Conservation (phyloP, 2,329 filamentous ascomycete genomes). For the Fusarium fujikuroi region DNA sequence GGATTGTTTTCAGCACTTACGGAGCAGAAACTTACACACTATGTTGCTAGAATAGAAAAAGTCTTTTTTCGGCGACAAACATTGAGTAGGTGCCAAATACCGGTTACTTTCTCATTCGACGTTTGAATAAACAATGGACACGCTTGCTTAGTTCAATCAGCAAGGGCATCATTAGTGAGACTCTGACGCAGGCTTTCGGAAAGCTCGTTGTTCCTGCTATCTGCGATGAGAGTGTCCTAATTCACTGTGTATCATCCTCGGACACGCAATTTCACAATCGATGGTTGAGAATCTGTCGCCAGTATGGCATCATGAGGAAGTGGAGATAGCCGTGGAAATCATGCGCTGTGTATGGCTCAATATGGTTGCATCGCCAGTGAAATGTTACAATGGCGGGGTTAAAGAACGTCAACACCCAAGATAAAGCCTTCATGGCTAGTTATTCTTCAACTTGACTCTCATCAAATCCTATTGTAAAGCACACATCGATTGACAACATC, state of each 20-base stretch:
- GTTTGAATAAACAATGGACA: rapidly evolving
- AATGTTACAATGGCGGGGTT: constrained; percentile 1
- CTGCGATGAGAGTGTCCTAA: rapidly evolving
- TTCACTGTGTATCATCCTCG: rapidly evolving
- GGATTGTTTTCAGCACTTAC: neutral
- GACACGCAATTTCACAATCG: too few relatives aligned
- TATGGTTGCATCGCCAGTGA: neutral
- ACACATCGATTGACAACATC: rapidly evolving
- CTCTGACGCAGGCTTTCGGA: rapidly evolving
- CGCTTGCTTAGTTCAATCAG: neutral
- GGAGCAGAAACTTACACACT: neutral
- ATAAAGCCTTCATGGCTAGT: neutral
- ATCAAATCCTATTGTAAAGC: rapidly evolving
- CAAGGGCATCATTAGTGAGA: rapidly evolving
- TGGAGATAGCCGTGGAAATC: neutral
- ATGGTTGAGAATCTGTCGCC: neutral
- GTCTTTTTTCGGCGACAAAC: too few relatives aligned
- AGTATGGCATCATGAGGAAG: neutral
- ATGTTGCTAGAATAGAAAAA: rapidly evolving
- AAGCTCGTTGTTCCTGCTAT: rapidly evolving
- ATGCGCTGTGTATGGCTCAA: neutral
- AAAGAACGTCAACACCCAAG: neutral
- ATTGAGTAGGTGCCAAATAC: rapidly evolving
- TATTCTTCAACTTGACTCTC: rapidly evolving
- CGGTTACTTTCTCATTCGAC: rapidly evolving